These are phyloP conservation scores for Kwoniella dendrophila DNA, from an alignment of 768 basidiomycete species.

Conservation along the genomic window DNA sequence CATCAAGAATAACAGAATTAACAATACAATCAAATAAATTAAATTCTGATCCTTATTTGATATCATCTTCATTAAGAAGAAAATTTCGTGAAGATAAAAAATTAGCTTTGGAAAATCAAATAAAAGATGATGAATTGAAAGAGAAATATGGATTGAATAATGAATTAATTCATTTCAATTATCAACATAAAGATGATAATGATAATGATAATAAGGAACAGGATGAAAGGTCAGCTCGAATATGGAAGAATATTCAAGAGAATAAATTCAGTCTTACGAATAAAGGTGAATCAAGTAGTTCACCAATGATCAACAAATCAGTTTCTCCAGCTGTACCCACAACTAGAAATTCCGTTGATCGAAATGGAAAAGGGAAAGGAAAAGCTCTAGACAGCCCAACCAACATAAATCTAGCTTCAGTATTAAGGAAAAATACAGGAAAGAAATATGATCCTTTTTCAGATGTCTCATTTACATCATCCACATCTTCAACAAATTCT, in stretches of 20 bases:
- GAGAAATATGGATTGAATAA: slow-evolving; percentile 76
- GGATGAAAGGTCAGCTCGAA: too few species aligned
- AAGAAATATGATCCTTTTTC: slow-evolving; percentile 51
- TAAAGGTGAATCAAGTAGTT: slow-evolving; percentile 32
- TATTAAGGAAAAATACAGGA: slow-evolving; percentile 39
- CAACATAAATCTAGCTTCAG: background rate
- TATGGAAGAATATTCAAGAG: slow-evolving; percentile 62
- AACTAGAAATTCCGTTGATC: background rate
- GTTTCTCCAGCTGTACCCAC: background rate
- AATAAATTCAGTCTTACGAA: too few species aligned
- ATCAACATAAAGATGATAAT: slow-evolving; percentile 57
- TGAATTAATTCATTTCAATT: slow-evolving; percentile 62
- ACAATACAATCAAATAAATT: slow-evolving; percentile 74
- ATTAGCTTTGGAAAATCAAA: slow-evolving; percentile 68
- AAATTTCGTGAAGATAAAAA: slow-evolving; percentile 87
- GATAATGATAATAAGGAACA: slow-evolving; percentile 62
- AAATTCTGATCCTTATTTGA: slow-evolving; percentile 81
- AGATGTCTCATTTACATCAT: slow-evolving; percentile 21
- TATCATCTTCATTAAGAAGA: slow-evolving; percentile 74
- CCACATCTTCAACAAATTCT: slow-evolving; percentile 6
- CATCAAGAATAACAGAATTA: slow-evolving; percentile 78
- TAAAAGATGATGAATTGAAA: slow-evolving; percentile 71
- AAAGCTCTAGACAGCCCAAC: slow-evolving; percentile 1
- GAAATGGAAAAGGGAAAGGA: slow-evolving; percentile 22
- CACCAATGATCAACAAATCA: too few species aligned